A percentile compares a stretch with the other conserved stretches of the same genome.
These are phyloP conservation scores for Sphaerulina populicola DNA, from an alignment of 2,329 filamentous ascomycete species.

Conservation along the genomic window DNA sequence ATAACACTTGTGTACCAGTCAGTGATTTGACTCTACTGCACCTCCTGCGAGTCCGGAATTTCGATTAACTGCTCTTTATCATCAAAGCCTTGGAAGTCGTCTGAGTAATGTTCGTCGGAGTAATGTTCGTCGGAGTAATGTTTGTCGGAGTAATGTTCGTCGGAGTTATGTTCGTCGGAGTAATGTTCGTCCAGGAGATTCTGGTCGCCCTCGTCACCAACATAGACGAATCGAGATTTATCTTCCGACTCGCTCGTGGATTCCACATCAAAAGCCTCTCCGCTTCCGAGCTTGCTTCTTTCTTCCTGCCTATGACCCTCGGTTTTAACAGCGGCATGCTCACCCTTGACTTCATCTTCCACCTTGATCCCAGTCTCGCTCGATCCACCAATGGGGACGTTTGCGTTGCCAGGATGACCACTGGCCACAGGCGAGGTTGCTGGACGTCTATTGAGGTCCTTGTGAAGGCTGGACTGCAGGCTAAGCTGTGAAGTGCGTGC, in stretches of 20 bases:
- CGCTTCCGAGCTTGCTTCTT: background rate
- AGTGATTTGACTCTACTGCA: background rate
- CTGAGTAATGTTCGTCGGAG: background rate
- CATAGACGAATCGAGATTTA: background rate
- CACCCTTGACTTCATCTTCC: background rate
- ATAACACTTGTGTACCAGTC: background rate
- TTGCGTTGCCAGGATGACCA: no score
- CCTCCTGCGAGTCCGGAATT: slow-evolving; percentile 10
- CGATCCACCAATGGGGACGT: background rate
- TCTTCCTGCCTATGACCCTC: background rate
- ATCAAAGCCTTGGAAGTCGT: background rate
- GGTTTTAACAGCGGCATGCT: background rate
- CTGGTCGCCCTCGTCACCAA: background rate
- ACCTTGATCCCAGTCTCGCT: background rate
- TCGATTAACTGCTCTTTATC: slow-evolving; percentile 1
- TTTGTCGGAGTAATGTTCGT: no score
- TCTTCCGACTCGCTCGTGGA: background rate
- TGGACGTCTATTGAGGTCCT: background rate
- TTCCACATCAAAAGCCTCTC: background rate
- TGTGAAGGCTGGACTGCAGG: background rate
- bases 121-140: background rate
- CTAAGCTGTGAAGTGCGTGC: background rate
- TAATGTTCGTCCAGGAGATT: background rate
- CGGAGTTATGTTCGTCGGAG: background rate
- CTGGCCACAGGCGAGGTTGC: background rate